A percentile compares a stretch with the other conserved stretches of the same genome.
These are phyloP conservation scores for Warburgia ugandensis DNA, from an alignment of 164 flowering plant genomes.

Conservation along the genomic window DNA sequence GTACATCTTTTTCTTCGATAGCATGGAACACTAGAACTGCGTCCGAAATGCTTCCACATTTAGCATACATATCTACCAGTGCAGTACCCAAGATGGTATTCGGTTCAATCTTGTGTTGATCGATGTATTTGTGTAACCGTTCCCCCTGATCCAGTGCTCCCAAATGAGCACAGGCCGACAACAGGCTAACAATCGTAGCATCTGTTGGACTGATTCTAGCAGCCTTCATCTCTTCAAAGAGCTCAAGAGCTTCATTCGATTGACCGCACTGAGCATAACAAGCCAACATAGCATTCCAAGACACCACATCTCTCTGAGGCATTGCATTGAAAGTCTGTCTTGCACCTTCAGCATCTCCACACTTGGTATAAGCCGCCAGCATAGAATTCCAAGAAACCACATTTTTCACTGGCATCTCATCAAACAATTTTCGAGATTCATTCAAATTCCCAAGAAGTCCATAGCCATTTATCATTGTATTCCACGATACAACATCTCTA, in stretches of 20 bases:
- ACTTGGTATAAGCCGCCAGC: constrained; percentile 19
- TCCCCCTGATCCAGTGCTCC: constrained; percentile 22
- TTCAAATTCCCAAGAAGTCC: not conserved
- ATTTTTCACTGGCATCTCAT: constrained; percentile 19
- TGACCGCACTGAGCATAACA: too few species aligned
- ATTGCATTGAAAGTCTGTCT: not conserved
- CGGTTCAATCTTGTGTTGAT: constrained; percentile 1
- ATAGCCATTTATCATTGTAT: not conserved
- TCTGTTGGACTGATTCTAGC: constrained; percentile 17
- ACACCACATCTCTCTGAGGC: too few species aligned
- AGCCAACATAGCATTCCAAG: too few species aligned
- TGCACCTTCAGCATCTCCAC: not conserved
- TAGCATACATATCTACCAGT: constrained; percentile 25
- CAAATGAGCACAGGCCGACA: constrained; percentile 24
- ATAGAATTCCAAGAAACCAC: constrained; percentile 26
- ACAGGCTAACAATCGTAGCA: constrained; percentile 15
- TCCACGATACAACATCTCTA: not conserved
- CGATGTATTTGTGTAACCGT: constrained; percentile 17
- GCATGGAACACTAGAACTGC: constrained; percentile 12
- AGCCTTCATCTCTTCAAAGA: constrained; percentile 17
- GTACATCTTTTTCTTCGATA: constrained; percentile 9
- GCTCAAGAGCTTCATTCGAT: constrained; percentile 15
- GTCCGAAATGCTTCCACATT: constrained; percentile 15
- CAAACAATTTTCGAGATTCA: constrained; percentile 10
- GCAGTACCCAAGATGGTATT: constrained; percentile 20